A percentile compares a stretch with the other conserved stretches of the same genome.
phyloP scores from a whole-genome alignment of 2,329 filamentous ascomycete genomes.

The Colletotrichum scovillei region DNA sequence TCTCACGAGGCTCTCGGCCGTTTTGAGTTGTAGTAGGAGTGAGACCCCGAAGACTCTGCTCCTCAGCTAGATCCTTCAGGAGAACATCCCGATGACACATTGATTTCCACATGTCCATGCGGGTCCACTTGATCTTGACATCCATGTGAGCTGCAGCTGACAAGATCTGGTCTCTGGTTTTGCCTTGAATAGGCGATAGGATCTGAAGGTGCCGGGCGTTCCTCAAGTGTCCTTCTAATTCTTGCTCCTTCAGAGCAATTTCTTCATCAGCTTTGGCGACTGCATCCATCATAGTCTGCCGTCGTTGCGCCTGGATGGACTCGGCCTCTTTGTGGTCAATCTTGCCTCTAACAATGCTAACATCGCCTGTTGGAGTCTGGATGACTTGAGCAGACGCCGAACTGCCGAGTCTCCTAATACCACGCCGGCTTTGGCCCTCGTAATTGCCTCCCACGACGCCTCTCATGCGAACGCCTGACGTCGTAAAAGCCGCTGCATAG shows the following conservation, averaged over 20 bases:
- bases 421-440: slow-evolving; percentile 81
- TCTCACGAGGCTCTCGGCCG: slow-evolving; percentile 19
- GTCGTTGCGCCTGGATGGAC: slow-evolving; percentile 85
- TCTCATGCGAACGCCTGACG: slow-evolving; percentile 89
- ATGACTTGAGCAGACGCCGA: slow-evolving; percentile 70
- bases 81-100: slow-evolving; percentile 93
- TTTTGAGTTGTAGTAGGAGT: slow-evolving; percentile 12
- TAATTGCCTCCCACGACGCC: slow-evolving; percentile 87
- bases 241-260: slow-evolving; percentile 76
- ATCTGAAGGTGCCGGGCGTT: slow-evolving; percentile 93
- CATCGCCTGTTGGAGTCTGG: slow-evolving; percentile 78
- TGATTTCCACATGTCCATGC: slow-evolving; percentile 92
- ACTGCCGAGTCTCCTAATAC: slow-evolving; percentile 76
- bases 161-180: slow-evolving; percentile 88
- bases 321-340: slow-evolving; percentile 86
- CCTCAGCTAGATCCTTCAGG: slow-evolving; percentile 85
- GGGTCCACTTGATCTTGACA: slow-evolving; percentile 92
- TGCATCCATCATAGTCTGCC: slow-evolving; percentile 84
- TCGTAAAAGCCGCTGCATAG: slow-evolving; percentile 94
- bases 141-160: slow-evolving; percentile 85
- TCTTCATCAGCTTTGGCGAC: slow-evolving; percentile 87
- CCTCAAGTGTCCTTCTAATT: slow-evolving; percentile 84
- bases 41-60: slow-evolving; percentile 21
- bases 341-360: slow-evolving; percentile 77
- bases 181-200: slow-evolving; percentile 89